These are phyloP conservation scores for Zygoascus bituminiphila DNA, from an alignment of 805 yeast genomes.

Conservation along the genomic window DNA sequence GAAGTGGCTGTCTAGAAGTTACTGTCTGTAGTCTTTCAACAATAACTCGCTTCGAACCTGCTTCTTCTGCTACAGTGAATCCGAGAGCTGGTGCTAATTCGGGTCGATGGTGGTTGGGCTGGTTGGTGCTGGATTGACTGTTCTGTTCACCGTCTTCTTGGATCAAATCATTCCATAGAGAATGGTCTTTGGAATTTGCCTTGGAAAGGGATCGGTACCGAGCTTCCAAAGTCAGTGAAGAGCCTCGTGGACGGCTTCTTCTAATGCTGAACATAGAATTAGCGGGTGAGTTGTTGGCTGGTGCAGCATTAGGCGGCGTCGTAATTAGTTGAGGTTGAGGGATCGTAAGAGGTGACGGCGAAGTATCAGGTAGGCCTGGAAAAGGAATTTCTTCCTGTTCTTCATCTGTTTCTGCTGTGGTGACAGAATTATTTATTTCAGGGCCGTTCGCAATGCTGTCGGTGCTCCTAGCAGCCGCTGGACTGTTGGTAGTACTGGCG, in stretches of 20 bases:
- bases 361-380: not conserved
- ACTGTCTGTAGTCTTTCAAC: slow-evolving; percentile 54
- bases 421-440: not conserved
- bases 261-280: not conserved
- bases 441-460: not conserved
- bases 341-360: not conserved
- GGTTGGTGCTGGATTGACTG: not conserved
- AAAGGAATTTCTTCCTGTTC: not conserved
- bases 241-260: slow-evolving; percentile 9
- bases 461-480: not conserved
- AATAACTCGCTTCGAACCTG: slow-evolving; percentile 39
- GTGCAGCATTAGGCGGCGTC: not conserved
- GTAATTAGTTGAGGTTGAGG: not conserved
- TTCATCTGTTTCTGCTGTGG: not conserved
- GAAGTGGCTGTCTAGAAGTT: slow-evolving; percentile 50
- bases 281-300: not conserved
- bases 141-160: not conserved
- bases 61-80: slow-evolving; percentile 20
- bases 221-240: slow-evolving; percentile 16
- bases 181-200: not conserved
- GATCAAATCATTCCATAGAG: slow-evolving; percentile 10
- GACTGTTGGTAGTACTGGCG: not conserved
- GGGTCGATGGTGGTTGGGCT: not conserved
- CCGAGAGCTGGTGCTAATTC: slow-evolving; percentile 9
- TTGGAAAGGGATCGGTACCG: slow-evolving; percentile 10